These are phyloP conservation scores for Colletotrichum filicis DNA, from an alignment of 2,329 filamentous ascomycete genomes.

Conservation along the genomic window DNA sequence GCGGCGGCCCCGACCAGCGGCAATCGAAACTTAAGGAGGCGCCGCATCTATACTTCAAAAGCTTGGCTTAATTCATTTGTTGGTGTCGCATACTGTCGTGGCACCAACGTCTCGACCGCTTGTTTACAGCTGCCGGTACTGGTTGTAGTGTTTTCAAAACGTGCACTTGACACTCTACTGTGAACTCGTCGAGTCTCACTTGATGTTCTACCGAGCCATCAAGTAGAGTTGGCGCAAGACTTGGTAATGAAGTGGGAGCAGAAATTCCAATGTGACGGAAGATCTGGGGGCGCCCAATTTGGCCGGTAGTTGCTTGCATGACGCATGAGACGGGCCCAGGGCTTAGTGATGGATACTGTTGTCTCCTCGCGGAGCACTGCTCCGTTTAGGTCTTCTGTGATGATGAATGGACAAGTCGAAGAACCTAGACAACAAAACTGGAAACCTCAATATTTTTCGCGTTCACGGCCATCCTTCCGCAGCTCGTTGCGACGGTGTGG, in stretches of 20 bases:
- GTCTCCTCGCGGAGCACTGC: slow-evolving; percentile 13
- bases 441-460: background rate
- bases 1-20: slow-evolving; percentile 2
- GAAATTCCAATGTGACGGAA: background rate
- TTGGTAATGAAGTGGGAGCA: background rate
- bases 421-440: background rate
- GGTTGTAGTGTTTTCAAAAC: background rate
- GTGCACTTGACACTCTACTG: background rate
- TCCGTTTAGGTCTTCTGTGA: slow-evolving; percentile 8
- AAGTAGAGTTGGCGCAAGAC: background rate
- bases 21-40: slow-evolving; percentile 11
- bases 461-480: background rate
- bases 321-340: slow-evolving; percentile 1
- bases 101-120: background rate
- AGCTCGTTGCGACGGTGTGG: background rate
- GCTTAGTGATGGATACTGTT: background rate
- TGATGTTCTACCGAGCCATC: background rate
- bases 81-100: background rate
- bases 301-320: slow-evolving; percentile 23
- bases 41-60: slow-evolving; percentile 2
- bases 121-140: background rate
- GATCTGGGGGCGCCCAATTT: slow-evolving; percentile 6
- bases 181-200: background rate
- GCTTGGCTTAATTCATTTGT: background rate
- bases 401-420: background rate